Base-by-base conservation (phyloP, 2,329 filamentous ascomycete species). In the Penicillium sp. region DNA sequence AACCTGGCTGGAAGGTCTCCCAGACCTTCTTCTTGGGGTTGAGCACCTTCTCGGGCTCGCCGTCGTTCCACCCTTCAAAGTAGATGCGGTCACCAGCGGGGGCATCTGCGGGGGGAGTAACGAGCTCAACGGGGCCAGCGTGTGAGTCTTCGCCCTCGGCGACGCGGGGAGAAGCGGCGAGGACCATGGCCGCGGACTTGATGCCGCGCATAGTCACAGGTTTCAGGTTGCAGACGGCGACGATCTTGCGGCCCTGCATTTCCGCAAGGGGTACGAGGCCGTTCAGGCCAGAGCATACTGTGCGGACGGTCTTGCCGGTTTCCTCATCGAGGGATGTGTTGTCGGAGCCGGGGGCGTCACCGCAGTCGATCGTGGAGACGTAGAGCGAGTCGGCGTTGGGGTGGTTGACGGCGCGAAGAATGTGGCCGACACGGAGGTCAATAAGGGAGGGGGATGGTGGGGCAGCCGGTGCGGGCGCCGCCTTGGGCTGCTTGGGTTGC, bases 1-100 rank as follows among this genome's bases (percentile, higher is more conserved):
- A 98, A 0, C 94, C 95, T 1, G 93, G 93, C 84, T 98, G 94
- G 81, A 97, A 92, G 9, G 86, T 92, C 85, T 99, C 95, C 93
- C 94, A 98, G 64, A 98, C 84, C 89, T 98, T 98, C 89, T 98
- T 99, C 90, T 99, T 99, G 62, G 95, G 95, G 85, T 98, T 99
- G 61, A 99, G 85, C 56, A 94, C 88, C 65, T 90, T 90, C 85
- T 99, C 95, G 0, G 95, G 93, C 83, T 96, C 91, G 63, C 92
- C 93, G 78, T 92, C 85, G 51, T 69, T 72, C 89, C 92, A 99
- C 52, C 95, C 95, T 76, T 98, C 91, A 75, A 99, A 99, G 84
- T 85, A 93, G 56, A 98, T 91, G 15, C 91, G 85, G 75, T 97
- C 92, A 62, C 95, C 95, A 6, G 93, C 92, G 74, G 89, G 87